Evolutionary conservation across 345 rosid genomes (phyloP).

Genomic region (Eucalyptus viminalis): DNA sequence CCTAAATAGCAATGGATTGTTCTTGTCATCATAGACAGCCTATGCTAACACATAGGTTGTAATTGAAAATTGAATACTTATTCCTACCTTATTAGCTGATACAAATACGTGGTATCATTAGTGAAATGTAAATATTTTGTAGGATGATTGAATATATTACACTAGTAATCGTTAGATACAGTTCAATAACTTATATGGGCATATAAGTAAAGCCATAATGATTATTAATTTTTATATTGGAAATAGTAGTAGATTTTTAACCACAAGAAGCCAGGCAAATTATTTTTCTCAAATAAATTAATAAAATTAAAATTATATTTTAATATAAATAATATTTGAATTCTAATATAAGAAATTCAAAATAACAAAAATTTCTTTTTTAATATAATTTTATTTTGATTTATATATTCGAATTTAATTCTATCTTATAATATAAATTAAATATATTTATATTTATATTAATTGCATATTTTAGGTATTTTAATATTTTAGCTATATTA

Average conservation of each 20-base stretch:
- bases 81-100: neutral
- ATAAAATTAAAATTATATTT: too few species aligned
- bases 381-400: too few species aligned
- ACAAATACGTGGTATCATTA: neutral
- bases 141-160: neutral
- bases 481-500: too few species aligned
- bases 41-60: neutral
- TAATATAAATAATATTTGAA: too few species aligned
- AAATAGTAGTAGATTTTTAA: neutral
- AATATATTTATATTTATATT: fast-evolving
- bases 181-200: neutral
- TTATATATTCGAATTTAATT: too few species aligned
- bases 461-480: too few species aligned
- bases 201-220: neutral
- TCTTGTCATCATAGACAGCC: neutral
- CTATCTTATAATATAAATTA: too few species aligned
- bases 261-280: neutral
- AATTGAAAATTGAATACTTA: neutral
- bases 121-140: neutral
- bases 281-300: too few species aligned
- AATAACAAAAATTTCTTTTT: too few species aligned
- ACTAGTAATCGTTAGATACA: neutral
- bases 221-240: neutral
- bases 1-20: neutral
- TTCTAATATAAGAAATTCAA: too few species aligned